phyloP scores from a whole-genome alignment of 352 stramenopile species.

The Hyaloperonospora brassicae region DNA sequence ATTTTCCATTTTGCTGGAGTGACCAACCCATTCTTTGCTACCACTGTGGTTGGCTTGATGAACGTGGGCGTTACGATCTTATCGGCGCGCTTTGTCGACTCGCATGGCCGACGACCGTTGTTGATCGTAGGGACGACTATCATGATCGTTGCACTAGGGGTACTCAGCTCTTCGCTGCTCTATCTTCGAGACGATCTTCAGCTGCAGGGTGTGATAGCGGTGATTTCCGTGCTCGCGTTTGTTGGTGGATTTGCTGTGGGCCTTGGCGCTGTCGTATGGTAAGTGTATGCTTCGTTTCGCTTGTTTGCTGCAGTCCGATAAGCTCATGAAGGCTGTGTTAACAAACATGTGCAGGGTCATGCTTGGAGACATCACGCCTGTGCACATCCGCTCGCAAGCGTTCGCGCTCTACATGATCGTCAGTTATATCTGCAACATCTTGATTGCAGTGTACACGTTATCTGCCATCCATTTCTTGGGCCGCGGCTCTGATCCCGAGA shows the following conservation, averaged over 20 bases:
- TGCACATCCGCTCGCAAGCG: constrained; percentile 72
- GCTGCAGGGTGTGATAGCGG: constrained; percentile 54
- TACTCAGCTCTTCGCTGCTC: constrained; percentile 65
- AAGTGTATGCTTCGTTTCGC: constrained; percentile 7
- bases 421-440: constrained; percentile 83
- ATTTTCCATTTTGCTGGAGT: constrained; percentile 88
- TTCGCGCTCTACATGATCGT: constrained; percentile 81
- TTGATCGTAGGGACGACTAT: constrained; percentile 56
- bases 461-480: constrained; percentile 73
- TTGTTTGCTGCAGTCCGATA: background rate
- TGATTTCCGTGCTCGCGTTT: constrained; percentile 73
- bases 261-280: constrained; percentile 75
- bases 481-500: constrained; percentile 50
- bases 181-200: constrained; percentile 40
- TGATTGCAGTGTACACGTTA: constrained; percentile 67
- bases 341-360: constrained; percentile 49
- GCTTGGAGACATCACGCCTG: constrained; percentile 82
- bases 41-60: constrained; percentile 53
- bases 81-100: constrained; percentile 70
- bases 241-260: constrained; percentile 80
- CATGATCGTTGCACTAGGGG: constrained; percentile 65
- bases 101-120: constrained; percentile 59
- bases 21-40: constrained; percentile 78
- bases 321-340: constrained; percentile 1
- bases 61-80: constrained; percentile 80